phyloP scores from a whole-genome alignment of 148 eudicot species.

The Bassia scoparia region DNA sequence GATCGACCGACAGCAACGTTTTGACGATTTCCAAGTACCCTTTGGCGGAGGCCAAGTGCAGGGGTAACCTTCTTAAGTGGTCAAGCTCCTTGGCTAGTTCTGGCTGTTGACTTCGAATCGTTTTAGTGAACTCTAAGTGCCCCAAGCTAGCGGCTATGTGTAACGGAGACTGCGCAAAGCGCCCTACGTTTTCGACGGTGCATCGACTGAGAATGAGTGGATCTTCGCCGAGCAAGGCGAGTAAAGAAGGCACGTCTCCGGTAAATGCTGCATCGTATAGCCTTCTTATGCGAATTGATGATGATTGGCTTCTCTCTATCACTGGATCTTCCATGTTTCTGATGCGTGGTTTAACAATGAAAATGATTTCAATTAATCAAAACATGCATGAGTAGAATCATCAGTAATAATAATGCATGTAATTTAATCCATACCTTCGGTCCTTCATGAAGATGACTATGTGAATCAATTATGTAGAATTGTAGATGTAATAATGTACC shows the following conservation, averaged over 20 bases:
- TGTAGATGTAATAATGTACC: no score
- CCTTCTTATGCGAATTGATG: no score
- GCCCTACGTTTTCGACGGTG: constrained; percentile 13
- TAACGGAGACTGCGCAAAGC: constrained; percentile 24
- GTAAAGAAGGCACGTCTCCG: constrained; percentile 23
- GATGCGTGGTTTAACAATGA: no score
- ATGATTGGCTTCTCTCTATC: no score
- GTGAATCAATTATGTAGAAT: no score
- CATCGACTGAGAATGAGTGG: constrained; percentile 33
- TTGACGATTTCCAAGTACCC: constrained; percentile 32
- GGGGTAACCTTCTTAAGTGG: constrained; percentile 27
- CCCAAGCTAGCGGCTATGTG: constrained; percentile 36
- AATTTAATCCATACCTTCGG: no score
- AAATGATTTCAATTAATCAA: no score
- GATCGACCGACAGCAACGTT: not conserved
- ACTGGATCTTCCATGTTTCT: no score
- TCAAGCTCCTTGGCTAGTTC: constrained; percentile 31
- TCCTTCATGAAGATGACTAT: no score
- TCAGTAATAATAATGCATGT: no score
- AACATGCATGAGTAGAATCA: no score
- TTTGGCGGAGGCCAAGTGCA: constrained; percentile 38
- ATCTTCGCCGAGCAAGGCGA: constrained; percentile 25
- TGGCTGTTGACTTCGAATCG: constrained; percentile 27
- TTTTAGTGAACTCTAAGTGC: constrained; percentile 20
- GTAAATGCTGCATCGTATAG: constrained; percentile 16